These are phyloP conservation scores for Neofusicoccum parvum DNA, from an alignment of 2,329 filamentous ascomycete genomes.

Conservation along the genomic window DNA sequence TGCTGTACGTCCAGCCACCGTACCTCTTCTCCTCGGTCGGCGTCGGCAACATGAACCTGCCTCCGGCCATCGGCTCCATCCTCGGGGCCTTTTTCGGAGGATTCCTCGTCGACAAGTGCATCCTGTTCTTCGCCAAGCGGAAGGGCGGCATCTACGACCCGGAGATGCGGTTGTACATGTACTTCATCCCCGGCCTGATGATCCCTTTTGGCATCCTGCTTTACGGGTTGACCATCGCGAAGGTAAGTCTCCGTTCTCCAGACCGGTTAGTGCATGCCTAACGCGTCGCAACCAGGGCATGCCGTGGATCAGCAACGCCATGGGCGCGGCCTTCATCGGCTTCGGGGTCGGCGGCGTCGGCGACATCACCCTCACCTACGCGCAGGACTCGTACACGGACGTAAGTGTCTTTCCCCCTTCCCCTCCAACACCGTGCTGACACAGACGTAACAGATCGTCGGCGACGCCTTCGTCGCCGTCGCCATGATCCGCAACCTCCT, in stretches of 20 bases:
- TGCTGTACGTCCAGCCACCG: slow-evolving; percentile 34
- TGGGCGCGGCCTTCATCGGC: slow-evolving; percentile 42
- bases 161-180: slow-evolving; percentile 48
- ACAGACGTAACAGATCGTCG: slow-evolving; percentile 44
- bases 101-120: background rate
- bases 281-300: slow-evolving; percentile 26
- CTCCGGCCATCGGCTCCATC: slow-evolving; percentile 19
- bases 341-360: slow-evolving; percentile 39
- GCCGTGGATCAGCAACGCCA: slow-evolving; percentile 34
- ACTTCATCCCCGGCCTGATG: slow-evolving; percentile 36
- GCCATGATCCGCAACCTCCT: slow-evolving; percentile 50
- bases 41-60: slow-evolving; percentile 42
- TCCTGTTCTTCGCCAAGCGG: slow-evolving; percentile 30
- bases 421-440: slow-evolving; percentile 5
- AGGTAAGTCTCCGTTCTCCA: slow-evolving; percentile 20
- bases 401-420: slow-evolving; percentile 25
- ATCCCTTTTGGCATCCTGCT: slow-evolving; percentile 41
- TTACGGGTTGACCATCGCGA: slow-evolving; percentile 39
- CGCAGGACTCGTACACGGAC: slow-evolving; percentile 43
- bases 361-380: slow-evolving; percentile 42
- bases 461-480: slow-evolving; percentile 49
- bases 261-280: no score
- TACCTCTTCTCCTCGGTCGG: slow-evolving; percentile 43
- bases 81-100: slow-evolving; percentile 1
- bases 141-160: slow-evolving; percentile 49